Percentiles rank a stretch among this genome's conserved stretches.
Conservation (phyloP, 1,284 basidiomycete genomes). For the Ceratobasidium papillatum region DNA sequence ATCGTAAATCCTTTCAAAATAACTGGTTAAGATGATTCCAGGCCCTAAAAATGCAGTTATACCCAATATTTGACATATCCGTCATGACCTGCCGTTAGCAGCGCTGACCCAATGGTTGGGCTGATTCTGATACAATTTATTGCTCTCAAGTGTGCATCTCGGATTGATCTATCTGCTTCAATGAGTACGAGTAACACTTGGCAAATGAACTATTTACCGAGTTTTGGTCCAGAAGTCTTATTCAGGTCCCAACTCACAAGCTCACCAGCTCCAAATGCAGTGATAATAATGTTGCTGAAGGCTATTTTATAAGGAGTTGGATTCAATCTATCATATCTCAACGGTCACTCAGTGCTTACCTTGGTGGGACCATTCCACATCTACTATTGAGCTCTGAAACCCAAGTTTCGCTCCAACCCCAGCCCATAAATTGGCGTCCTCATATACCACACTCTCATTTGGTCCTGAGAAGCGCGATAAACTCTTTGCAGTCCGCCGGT, state of each 20-base stretch:
- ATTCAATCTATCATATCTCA: background rate
- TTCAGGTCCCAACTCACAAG: constrained; percentile 86
- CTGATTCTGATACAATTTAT: constrained; percentile 77
- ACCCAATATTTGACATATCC: constrained; percentile 87
- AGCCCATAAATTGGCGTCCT: constrained; percentile 70
- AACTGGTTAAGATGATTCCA: background rate
- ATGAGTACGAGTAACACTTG: background rate
- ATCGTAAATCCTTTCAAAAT: constrained; percentile 76
- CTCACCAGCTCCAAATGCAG: constrained; percentile 83
- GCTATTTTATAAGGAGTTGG: constrained; percentile 54
- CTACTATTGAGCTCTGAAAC: constrained; percentile 76
- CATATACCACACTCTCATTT: constrained; percentile 40
- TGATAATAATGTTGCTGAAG: constrained; percentile 81
- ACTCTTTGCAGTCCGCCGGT: constrained; percentile 17
- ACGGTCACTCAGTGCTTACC: constrained; percentile 57
- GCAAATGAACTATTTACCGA: constrained; percentile 61
- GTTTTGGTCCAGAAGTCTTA: constrained; percentile 69
- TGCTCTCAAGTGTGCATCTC: constrained; percentile 76
- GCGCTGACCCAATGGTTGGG: constrained; percentile 68
- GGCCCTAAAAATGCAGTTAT: constrained; percentile 46
- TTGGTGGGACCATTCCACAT: constrained; percentile 82
- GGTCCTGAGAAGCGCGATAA: constrained; percentile 39
- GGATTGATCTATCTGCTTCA: constrained; percentile 67
- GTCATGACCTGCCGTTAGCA: constrained; percentile 79
- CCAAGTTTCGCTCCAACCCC: constrained; percentile 68